Conservation (phyloP, 2,329 filamentous ascomycete species). For the Davidsoniella neocaledoniae region DNA sequence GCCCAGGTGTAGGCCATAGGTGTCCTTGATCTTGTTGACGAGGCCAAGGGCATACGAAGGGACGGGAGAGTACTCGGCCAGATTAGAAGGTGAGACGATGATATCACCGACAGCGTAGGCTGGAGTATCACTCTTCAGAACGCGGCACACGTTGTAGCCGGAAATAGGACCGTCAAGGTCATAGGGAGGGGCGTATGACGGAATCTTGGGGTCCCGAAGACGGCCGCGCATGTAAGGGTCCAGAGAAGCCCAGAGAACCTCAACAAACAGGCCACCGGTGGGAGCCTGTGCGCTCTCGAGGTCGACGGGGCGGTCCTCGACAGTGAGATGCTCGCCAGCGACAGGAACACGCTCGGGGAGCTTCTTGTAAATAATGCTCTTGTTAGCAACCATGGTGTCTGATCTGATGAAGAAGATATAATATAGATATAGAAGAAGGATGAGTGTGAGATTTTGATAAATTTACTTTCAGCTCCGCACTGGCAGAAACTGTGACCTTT, state of each 20-base stretch:
- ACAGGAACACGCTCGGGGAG: slow-evolving; percentile 50
- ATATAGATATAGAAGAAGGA: no score
- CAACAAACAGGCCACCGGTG: slow-evolving; percentile 48
- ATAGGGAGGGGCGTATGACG: slow-evolving; percentile 42
- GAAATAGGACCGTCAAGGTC: slow-evolving; percentile 43
- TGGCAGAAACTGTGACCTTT: no score
- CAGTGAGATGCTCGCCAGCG: slow-evolving; percentile 48
- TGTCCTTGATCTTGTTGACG: slow-evolving; percentile 48
- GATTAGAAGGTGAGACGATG: slow-evolving; percentile 37
- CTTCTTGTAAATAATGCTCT: slow-evolving; percentile 57
- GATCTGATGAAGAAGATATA: neutral
- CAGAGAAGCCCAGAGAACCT: slow-evolving; percentile 58
- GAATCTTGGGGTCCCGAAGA: slow-evolving; percentile 48
- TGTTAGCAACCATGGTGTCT: slow-evolving; percentile 37
- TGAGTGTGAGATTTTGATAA: no score
- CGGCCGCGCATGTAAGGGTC: slow-evolving; percentile 74
- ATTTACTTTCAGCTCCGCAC: no score
- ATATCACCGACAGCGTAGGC: slow-evolving; percentile 53
- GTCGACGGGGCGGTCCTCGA: slow-evolving; percentile 54
- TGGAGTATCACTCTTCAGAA: slow-evolving; percentile 49
- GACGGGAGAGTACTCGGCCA: slow-evolving; percentile 53
- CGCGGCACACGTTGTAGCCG: slow-evolving; percentile 47
- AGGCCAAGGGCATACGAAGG: slow-evolving; percentile 24
- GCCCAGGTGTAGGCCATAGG: slow-evolving; percentile 45
- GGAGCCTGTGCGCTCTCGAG: slow-evolving; percentile 36